Base-by-base conservation (phyloP, 1,284 basidiomycete genomes). In the Trichosporon faecale region DNA sequence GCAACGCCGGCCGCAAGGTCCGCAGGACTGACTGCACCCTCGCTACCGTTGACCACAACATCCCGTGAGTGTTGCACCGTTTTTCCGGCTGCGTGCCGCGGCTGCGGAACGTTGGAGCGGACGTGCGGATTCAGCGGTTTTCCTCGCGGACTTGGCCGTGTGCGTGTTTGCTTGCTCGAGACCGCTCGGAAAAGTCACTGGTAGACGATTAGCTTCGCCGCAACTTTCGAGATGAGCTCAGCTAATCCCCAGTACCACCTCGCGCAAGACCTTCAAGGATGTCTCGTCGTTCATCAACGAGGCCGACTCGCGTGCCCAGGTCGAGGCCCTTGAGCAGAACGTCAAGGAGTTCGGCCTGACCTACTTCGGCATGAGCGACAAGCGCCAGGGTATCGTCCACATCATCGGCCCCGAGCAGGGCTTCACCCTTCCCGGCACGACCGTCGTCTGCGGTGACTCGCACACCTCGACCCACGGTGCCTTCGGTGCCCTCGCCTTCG, bases 371-470 rank as follows among this genome's bases (percentile, higher is more conserved):
- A 90, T 96, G 89, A 90, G 89, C 66, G 94, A 96, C 82, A 88
- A 91, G 72, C 88, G 94, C 76, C 94, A 96, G 85, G 94, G 94
- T 71, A 98, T 97, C 76, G 95, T 98, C 8, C 95, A 98, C 82
- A 88, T 98, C 74, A 97, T 98, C 77, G 95, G 95, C 65, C 95
- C 95, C 65, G 95, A 98, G 81, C 93, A 98, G 85, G 95, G 95
- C 40, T 98, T 98, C 82, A 98, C 94, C 65, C 89, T 98, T 40
- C 95, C 95, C 18, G 95, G 95, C 57, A 95, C 94, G 64, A 97
- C 95, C 35, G 94, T 94, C 76, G 94, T 97, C 66, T 98, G 95
- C 78, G 95, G 95, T 80, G 95, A 97, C 84, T 97, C 94, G 66
- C 72, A 71, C 72, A 71, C 72, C 27, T 71, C 72, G n/a, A 71